Evolutionary conservation across 257 asterid species (phyloP).

Genomic region (Ajuga chamaepitys): DNA sequence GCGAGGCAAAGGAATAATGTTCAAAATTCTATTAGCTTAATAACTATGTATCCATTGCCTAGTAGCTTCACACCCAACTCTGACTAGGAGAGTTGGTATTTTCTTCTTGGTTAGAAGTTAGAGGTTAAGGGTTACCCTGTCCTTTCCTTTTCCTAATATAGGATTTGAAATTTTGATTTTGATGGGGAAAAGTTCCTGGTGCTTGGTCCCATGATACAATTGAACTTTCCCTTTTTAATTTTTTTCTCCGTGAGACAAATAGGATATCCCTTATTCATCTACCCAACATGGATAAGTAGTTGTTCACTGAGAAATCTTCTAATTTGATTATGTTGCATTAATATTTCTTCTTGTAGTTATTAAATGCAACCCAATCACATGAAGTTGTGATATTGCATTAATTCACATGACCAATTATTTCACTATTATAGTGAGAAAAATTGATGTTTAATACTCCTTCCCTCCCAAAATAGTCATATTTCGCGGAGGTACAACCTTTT

Average conservation of each 20-base stretch:
- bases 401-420: neutral
- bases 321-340: neutral
- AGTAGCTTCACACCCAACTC: neutral
- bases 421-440: neutral
- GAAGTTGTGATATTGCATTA: neutral
- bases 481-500: too few relatives aligned
- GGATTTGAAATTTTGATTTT: neutral
- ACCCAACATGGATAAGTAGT: too few relatives aligned
- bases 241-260: neutral
- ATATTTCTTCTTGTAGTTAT: neutral
- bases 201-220: neutral
- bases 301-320: neutral
- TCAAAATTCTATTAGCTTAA: neutral
- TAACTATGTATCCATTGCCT: neutral
- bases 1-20: neutral
- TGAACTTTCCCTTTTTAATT: too few relatives aligned
- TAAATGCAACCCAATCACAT: neutral
- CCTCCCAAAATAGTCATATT: too few relatives aligned
- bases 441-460: neutral
- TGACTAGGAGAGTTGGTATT: neutral
- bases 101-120: neutral
- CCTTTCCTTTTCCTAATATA: neutral
- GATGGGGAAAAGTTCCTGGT: neutral
- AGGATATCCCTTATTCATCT: neutral
- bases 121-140: neutral